These are phyloP conservation scores for Stramenopiles sp. DNA, from an alignment of 352 stramenopile genomes.

Conservation along the genomic window DNA sequence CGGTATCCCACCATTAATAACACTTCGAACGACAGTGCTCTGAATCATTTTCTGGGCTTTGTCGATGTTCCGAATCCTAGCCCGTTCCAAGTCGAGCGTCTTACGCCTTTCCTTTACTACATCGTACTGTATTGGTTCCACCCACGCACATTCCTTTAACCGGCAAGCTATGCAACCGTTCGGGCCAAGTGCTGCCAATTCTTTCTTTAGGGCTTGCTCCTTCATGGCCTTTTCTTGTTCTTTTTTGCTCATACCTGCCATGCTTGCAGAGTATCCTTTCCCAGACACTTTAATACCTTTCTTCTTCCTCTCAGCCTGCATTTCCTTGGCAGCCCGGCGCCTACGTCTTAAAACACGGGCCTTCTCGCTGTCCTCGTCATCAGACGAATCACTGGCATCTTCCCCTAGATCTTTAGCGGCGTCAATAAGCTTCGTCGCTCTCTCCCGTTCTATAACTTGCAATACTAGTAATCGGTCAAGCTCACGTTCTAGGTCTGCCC, in stretches of 20 bases:
- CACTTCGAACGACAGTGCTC: constrained; percentile 22
- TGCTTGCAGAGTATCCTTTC: constrained; percentile 15
- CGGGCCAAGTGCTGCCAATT: constrained; percentile 44
- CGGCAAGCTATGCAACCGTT: constrained; percentile 54
- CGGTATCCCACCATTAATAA: constrained; percentile 20
- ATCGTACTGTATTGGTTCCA: constrained; percentile 15
- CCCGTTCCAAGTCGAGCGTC: constrained; percentile 23
- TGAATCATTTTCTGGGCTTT: constrained; percentile 22
- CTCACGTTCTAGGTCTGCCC: constrained; percentile 65
- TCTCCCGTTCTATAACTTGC: constrained; percentile 34
- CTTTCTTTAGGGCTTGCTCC: constrained; percentile 36
- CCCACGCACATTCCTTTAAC: constrained; percentile 23
- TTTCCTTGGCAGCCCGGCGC: constrained; percentile 14
- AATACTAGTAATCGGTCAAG: constrained; percentile 60
- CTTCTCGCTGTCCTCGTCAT: neutral
- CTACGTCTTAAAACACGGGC: constrained; percentile 12
- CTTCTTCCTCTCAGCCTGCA: constrained; percentile 21
- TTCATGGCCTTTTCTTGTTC: constrained; percentile 21
- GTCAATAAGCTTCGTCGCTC: neutral
- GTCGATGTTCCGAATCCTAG: constrained; percentile 18
- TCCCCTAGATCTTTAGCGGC: neutral
- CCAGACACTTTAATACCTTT: constrained; percentile 22
- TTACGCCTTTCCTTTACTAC: constrained; percentile 15
- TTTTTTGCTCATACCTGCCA: constrained; percentile 16
- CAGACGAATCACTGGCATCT: neutral